Conservation (phyloP, 2,329 filamentous ascomycete species). For the Sordariomycetes sp. region DNA sequence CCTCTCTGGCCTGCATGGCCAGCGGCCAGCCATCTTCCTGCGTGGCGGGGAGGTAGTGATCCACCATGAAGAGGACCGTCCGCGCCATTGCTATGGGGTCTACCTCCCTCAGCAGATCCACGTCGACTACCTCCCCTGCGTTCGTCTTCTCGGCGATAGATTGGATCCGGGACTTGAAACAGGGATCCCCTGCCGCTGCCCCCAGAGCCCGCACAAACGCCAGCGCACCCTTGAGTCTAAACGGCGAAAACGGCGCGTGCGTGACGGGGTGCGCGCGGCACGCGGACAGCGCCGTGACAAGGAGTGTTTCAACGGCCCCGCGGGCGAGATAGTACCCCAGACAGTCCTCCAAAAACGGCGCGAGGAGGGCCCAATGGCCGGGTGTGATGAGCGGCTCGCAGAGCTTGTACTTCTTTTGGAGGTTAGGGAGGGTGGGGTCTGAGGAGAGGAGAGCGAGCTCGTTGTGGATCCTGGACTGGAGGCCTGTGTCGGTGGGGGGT, state of each 20-base stretch:
- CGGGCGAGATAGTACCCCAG: slow-evolving; percentile 9
- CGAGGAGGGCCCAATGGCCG: slow-evolving; percentile 7
- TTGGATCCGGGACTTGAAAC: not conserved
- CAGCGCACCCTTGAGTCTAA: slow-evolving; percentile 35
- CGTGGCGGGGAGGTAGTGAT: slow-evolving; percentile 24
- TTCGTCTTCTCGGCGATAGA: not conserved
- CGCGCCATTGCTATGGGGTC: slow-evolving; percentile 42
- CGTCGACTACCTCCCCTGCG: slow-evolving; percentile 4
- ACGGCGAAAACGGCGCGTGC: slow-evolving; percentile 33
- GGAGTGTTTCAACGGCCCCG: slow-evolving; percentile 21
- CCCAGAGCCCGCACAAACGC: slow-evolving; percentile 37
- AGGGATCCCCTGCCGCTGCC: slow-evolving; percentile 27
- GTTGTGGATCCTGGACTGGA: not conserved
- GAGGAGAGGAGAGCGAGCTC: slow-evolving; percentile 10
- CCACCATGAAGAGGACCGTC: slow-evolving; percentile 33
- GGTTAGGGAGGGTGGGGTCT: not conserved
- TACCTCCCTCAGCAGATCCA: slow-evolving; percentile 22
- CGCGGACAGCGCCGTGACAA: slow-evolving; percentile 31
- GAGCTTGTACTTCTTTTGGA: slow-evolving; percentile 17
- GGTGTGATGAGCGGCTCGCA: slow-evolving; percentile 20
- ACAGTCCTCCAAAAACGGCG: slow-evolving; percentile 8
- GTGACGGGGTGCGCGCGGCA: slow-evolving; percentile 35
- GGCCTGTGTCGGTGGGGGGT: not conserved
- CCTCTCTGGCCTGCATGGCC: slow-evolving; percentile 24
- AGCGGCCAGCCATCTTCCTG: slow-evolving; percentile 33